These are phyloP conservation scores for Penicillium sp. DNA, from an alignment of 2,329 filamentous ascomycete genomes.

Conservation along the genomic window DNA sequence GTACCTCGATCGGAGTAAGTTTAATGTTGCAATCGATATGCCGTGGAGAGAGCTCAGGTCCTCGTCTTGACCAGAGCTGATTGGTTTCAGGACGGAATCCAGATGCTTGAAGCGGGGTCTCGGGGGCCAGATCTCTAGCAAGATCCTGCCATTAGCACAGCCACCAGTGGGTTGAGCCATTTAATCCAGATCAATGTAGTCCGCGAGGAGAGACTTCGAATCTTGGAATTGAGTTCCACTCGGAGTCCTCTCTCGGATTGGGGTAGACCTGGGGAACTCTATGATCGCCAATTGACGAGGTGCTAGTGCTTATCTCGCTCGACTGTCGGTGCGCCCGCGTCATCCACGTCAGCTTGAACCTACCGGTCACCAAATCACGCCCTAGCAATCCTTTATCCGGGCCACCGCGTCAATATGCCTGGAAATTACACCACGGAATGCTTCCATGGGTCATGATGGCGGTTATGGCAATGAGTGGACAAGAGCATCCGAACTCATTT, in stretches of 20 bases:
- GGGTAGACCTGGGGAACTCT: not conserved
- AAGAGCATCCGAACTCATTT: not conserved
- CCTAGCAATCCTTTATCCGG: not conserved
- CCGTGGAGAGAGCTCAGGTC: not conserved
- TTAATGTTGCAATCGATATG: constrained; percentile 1
- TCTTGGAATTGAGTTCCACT: constrained; percentile 12
- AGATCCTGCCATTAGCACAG: constrained; percentile 7
- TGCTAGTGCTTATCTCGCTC: constrained; percentile 15
- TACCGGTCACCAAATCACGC: constrained; percentile 9
- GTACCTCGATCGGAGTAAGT: not conserved
- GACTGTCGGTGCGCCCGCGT: constrained; percentile 15
- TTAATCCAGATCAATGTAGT: constrained; percentile 8
- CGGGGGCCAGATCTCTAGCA: constrained; percentile 8
- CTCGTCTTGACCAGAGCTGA: not conserved
- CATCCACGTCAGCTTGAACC: constrained; percentile 14
- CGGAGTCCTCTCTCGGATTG: not conserved
- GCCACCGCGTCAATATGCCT: constrained; percentile 1
- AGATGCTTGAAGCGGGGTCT: constrained; percentile 4
- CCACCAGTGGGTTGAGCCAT: constrained; percentile 12
- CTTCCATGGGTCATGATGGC: not conserved
- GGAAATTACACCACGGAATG: not conserved
- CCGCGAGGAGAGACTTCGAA: constrained; percentile 6
- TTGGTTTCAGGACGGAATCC: not conserved
- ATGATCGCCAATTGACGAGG: not conserved
- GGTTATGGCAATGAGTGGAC: not conserved